These are phyloP conservation scores for Leccinum obscurum DNA, from an alignment of 768 basidiomycete genomes.

Conservation along the genomic window DNA sequence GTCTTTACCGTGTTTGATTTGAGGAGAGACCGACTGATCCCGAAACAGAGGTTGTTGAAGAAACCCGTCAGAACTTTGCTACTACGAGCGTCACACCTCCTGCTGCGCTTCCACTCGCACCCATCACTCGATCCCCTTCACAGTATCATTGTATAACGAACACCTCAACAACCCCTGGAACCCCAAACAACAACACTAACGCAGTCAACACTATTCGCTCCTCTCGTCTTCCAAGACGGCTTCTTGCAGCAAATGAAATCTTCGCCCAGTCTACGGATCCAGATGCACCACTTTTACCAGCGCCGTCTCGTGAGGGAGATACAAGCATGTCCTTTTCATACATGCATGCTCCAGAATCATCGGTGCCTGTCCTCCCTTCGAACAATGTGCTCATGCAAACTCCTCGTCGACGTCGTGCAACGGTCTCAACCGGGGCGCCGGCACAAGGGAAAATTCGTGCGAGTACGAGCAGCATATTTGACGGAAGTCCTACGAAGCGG, in stretches of 20 bases:
- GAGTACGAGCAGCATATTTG: constrained; percentile 33
- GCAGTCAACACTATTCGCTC: constrained; percentile 16
- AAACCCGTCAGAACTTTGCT: constrained; percentile 74
- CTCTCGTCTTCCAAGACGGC: constrained; percentile 59
- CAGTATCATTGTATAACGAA: constrained; percentile 35
- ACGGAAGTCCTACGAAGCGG: constrained; percentile 59
- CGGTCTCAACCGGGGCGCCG: constrained; percentile 67
- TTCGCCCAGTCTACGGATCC: constrained; percentile 43
- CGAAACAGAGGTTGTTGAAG: constrained; percentile 72
- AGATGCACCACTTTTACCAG: constrained; percentile 25
- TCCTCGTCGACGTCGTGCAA: constrained; percentile 52
- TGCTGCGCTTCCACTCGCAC: constrained; percentile 64
- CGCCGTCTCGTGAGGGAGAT: constrained; percentile 13
- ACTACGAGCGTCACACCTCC: constrained; percentile 47
- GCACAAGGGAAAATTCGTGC: constrained; percentile 30
- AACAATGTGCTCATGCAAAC: constrained; percentile 30
- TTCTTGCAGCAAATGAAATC: constrained; percentile 69
- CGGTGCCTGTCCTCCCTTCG: constrained; percentile 20
- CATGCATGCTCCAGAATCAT: constrained; percentile 20
- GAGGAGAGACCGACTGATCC: constrained; percentile 1
- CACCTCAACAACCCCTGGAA: constrained; percentile 26
- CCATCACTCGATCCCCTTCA: constrained; percentile 51
- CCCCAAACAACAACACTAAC: constrained; percentile 8
- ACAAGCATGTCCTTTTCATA: constrained; percentile 25
- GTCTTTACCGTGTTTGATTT: constrained; percentile 29